Percentiles rank a stretch among this genome's conserved stretches.
These are phyloP conservation scores for Termitomyces titanicus DNA, from an alignment of 768 basidiomycete species.

Conservation along the genomic window DNA sequence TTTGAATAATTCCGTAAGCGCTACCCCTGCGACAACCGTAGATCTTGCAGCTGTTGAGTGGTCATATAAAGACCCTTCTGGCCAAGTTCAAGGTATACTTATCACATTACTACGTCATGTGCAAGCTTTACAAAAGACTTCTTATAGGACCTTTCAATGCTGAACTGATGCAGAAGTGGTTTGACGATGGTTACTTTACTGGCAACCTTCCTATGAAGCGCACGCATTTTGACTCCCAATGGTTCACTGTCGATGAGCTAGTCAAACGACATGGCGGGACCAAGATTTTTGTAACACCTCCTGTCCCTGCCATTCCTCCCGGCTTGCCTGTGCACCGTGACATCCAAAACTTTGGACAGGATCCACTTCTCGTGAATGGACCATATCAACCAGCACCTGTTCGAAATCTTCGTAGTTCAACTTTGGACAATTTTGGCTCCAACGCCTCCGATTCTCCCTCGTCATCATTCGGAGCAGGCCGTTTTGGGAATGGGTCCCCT, in stretches of 20 bases:
- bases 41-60: constrained; percentile 72
- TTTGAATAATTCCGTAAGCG: constrained; percentile 1
- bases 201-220: constrained; percentile 83
- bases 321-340: constrained; percentile 44
- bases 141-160: constrained; percentile 82
- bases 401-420: constrained; percentile 53
- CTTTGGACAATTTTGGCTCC: constrained; percentile 65
- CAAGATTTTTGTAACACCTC: constrained; percentile 62
- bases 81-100: constrained; percentile 80
- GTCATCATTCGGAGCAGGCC: constrained; percentile 62
- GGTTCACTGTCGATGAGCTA: constrained; percentile 62
- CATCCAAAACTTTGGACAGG: constrained; percentile 39
- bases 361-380: constrained; percentile 42
- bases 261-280: constrained; percentile 46
- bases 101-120: constrained; percentile 2
- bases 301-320: constrained; percentile 43
- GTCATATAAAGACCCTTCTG: constrained; percentile 91
- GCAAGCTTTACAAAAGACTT: constrained; percentile 1
- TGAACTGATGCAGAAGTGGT: constrained; percentile 93
- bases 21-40: constrained; percentile 38
- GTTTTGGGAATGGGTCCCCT: constrained; percentile 66
- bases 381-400: constrained; percentile 69
- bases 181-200: constrained; percentile 84
- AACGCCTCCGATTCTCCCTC: constrained; percentile 66
- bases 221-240: constrained; percentile 62